A percentile compares a stretch with the other conserved stretches of the same genome.
These are phyloP conservation scores for Penicillium arizonense DNA, from an alignment of 495 filamentous ascomycete species.

Conservation along the genomic window DNA sequence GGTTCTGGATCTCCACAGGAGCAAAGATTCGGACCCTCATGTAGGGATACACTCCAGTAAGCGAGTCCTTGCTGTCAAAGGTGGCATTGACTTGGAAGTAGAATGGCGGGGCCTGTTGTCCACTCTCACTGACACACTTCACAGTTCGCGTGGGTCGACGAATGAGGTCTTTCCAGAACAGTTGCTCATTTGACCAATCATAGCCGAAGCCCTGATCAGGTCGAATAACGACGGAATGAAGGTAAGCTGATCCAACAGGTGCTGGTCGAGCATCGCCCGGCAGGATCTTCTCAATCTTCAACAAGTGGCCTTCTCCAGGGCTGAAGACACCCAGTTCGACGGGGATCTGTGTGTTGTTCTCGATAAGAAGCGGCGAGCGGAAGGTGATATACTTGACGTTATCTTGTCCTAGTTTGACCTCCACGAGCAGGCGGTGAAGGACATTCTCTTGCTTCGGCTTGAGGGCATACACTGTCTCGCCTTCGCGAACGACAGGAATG, in stretches of 20 bases:
- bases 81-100: conserved; percentile 93
- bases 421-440: conserved; percentile 85
- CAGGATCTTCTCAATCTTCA: conserved; percentile 97
- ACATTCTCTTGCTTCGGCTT: conserved; percentile 79
- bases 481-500: conserved; percentile 90
- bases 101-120: conserved; percentile 76
- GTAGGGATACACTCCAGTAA: conserved; percentile 83
- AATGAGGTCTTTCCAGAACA: conserved; percentile 91
- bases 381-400: conserved; percentile 98
- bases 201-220: conserved; percentile 98
- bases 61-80: conserved; percentile 75
- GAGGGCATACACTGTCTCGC: conserved; percentile 83
- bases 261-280: conserved; percentile 89
- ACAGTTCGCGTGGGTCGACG: conserved; percentile 79
- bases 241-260: conserved; percentile 86
- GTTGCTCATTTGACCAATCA: conserved; percentile 81
- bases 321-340: conserved; percentile 94
- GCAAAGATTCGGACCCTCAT: conserved; percentile 90
- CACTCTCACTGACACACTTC: conserved; percentile 80
- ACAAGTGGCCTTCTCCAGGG: conserved; percentile 79
- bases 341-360: conserved; percentile 96
- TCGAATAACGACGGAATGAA: conserved; percentile 86
- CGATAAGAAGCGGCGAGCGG: conserved; percentile 90
- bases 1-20: conserved; percentile 89
- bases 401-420: conserved; percentile 84